Percentiles rank a stretch among this genome's conserved stretches.
phyloP scores from a whole-genome alignment of 805 yeast species.

The Saccharomycopsis synnaedendra region DNA sequence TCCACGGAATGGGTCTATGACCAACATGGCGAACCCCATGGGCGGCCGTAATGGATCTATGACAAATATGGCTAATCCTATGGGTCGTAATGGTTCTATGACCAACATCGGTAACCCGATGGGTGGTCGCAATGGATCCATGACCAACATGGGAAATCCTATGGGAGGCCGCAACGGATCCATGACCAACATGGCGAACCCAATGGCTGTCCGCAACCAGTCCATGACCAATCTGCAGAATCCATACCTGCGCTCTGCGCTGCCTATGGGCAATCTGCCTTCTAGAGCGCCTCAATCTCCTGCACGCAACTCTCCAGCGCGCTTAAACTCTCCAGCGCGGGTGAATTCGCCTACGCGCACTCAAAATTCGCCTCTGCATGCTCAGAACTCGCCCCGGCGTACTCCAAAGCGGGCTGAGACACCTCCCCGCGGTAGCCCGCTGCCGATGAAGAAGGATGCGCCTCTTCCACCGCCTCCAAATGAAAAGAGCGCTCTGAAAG shows the following conservation, averaged over 20 bases:
- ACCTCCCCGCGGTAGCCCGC: neutral
- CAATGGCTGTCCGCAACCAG: neutral
- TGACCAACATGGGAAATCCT: neutral
- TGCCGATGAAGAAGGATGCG: neutral
- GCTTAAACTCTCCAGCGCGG: neutral
- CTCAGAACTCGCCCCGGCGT: neutral
- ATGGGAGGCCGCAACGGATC: neutral
- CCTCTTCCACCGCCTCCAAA: neutral
- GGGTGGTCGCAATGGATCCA: neutral
- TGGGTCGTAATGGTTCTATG: constrained; percentile 1
- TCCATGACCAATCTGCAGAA: neutral
- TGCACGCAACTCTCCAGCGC: too few relatives aligned
- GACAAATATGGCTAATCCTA: constrained; percentile 10
- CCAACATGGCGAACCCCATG: constrained; percentile 12
- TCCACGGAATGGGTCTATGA: constrained; percentile 8
- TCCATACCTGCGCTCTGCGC: neutral
- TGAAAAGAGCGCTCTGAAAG: neutral
- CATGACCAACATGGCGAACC: neutral
- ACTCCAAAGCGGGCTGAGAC: neutral
- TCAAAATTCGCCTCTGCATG: neutral
- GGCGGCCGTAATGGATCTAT: constrained; percentile 7
- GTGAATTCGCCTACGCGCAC: neutral
- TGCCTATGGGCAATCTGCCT: too few relatives aligned
- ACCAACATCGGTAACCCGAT: neutral
- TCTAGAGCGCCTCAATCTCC: too few relatives aligned